Percentiles rank a stretch among this genome's conserved stretches.
These are phyloP conservation scores for Camellia japonica DNA, from an alignment of 148 eudicot species.

Conservation along the genomic window DNA sequence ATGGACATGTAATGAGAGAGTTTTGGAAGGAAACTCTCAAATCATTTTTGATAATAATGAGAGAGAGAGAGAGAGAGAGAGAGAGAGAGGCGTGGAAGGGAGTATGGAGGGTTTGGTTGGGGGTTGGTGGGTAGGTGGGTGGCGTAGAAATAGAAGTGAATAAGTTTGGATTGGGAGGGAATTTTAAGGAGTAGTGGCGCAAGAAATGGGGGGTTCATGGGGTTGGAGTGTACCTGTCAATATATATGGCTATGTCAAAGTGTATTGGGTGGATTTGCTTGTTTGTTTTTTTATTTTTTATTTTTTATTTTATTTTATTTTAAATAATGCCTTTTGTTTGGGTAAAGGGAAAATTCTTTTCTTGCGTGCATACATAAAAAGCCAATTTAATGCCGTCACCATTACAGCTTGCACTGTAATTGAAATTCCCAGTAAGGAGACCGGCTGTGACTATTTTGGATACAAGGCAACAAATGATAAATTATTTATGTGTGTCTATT, in stretches of 20 bases:
- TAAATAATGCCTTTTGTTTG: not conserved
- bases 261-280: too few relatives aligned
- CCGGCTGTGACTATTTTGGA: too few relatives aligned
- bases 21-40: not conserved
- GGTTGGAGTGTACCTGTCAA: not conserved
- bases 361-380: not conserved
- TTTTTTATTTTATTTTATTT: too few relatives aligned
- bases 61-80: too few relatives aligned
- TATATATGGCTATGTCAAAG: too few relatives aligned
- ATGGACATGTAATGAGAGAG: not conserved
- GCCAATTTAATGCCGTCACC: not conserved
- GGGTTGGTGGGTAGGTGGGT: not conserved
- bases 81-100: not conserved
- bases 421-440: not conserved
- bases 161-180: not conserved
- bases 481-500: too few relatives aligned
- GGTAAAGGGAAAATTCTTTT: not conserved
- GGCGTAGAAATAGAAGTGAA: too few relatives aligned
- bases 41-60: not conserved
- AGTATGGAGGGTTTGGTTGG: not conserved
- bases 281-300: too few relatives aligned
- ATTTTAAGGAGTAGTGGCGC: slow-evolving; percentile 1
- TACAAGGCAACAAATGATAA: not conserved
- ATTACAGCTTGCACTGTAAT: not conserved
- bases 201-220: not conserved